Conservation (phyloP, 352 stramenopile species). For the Globisporangium uncinulatum region DNA sequence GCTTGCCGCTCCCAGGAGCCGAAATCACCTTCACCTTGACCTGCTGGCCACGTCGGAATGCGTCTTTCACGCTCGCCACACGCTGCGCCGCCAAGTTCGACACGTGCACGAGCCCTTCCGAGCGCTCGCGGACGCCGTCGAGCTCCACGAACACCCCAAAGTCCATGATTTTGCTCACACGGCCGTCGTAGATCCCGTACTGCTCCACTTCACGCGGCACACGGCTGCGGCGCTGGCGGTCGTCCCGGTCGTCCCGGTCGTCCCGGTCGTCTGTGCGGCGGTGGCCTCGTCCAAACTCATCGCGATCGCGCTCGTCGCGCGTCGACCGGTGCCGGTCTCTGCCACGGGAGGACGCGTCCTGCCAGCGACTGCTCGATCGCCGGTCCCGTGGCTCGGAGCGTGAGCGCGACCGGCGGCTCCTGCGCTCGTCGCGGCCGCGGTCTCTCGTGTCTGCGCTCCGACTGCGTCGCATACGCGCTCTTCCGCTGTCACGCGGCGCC, state of each 20-base stretch:
- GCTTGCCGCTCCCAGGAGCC: slow-evolving; percentile 67
- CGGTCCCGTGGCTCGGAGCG: slow-evolving; percentile 19
- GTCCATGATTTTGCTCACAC: slow-evolving; percentile 94
- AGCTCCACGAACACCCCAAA: slow-evolving; percentile 97
- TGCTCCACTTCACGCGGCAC: slow-evolving; percentile 60
- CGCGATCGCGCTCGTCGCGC: slow-evolving; percentile 22
- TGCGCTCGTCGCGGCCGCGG: slow-evolving; percentile 16
- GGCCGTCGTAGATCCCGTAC: slow-evolving; percentile 94
- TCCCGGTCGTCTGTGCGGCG: slow-evolving; percentile 1
- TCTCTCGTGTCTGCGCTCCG: slow-evolving; percentile 19
- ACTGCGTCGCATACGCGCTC: slow-evolving; percentile 1
- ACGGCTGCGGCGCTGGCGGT: slow-evolving; percentile 10
- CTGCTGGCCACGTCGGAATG: slow-evolving; percentile 81
- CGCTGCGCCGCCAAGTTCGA: slow-evolving; percentile 88
- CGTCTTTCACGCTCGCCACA: slow-evolving; percentile 84
- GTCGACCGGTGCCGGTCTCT: slow-evolving; percentile 15
- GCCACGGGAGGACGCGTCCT: slow-evolving; percentile 17
- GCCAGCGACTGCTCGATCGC: slow-evolving; percentile 1
- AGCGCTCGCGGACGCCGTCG: slow-evolving; percentile 50
- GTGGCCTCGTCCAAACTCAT: slow-evolving; percentile 14
- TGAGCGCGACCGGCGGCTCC: slow-evolving; percentile 31
- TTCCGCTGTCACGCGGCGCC: slow-evolving; percentile 1
- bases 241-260: neutral
- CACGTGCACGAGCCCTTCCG: slow-evolving; percentile 95
- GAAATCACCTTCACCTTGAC: slow-evolving; percentile 98